A percentile compares a stretch with the other conserved stretches of the same genome.
Evolutionary conservation across 768 basidiomycete genomes (phyloP).

Genomic region (Phylloporus rhodoxanthus): DNA sequence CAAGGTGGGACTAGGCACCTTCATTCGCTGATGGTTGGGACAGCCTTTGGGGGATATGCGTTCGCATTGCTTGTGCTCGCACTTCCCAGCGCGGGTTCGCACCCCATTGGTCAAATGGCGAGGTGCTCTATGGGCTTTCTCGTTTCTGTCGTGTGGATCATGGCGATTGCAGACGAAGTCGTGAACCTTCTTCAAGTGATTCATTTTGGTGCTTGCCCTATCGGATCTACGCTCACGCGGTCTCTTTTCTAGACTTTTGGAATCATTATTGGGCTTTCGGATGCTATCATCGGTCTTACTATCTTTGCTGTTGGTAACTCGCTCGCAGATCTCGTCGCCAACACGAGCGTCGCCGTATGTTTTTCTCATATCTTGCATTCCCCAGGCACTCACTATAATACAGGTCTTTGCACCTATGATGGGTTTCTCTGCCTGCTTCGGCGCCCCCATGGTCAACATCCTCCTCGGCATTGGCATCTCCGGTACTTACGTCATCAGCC

Average conservation of each 20-base stretch:
- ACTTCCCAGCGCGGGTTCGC: conserved; percentile 54
- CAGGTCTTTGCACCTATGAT: conserved; percentile 85
- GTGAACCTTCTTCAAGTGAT: conserved; percentile 82
- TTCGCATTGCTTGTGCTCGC: conserved; percentile 51
- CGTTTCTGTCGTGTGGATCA: conserved; percentile 93
- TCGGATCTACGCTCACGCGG: not conserved
- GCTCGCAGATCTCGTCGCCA: conserved; percentile 93
- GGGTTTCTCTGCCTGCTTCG: conserved; percentile 95
- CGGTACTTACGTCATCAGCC: conserved; percentile 75
- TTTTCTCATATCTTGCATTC: not conserved
- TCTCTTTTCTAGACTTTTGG: conserved; percentile 67
- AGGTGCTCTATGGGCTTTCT: conserved; percentile 89
- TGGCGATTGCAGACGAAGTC: conserved; percentile 95
- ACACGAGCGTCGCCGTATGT: conserved; percentile 87
- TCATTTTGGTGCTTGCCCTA: not conserved
- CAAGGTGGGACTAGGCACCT: conserved; percentile 36
- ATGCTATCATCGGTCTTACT: conserved; percentile 94
- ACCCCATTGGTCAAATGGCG: conserved; percentile 53
- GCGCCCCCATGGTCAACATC: conserved; percentile 89
- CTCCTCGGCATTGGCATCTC: conserved; percentile 88
- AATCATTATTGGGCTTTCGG: conserved; percentile 89
- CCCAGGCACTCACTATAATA: not conserved
- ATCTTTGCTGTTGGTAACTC: conserved; percentile 97
- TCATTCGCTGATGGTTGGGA: conserved; percentile 49
- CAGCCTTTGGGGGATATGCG: conserved; percentile 49